Evolutionary conservation across 1,284 basidiomycete genomes (phyloP), one percentile per base, ranked within the genome.

Genomic region (Acaromyces ingoldii): DNA sequence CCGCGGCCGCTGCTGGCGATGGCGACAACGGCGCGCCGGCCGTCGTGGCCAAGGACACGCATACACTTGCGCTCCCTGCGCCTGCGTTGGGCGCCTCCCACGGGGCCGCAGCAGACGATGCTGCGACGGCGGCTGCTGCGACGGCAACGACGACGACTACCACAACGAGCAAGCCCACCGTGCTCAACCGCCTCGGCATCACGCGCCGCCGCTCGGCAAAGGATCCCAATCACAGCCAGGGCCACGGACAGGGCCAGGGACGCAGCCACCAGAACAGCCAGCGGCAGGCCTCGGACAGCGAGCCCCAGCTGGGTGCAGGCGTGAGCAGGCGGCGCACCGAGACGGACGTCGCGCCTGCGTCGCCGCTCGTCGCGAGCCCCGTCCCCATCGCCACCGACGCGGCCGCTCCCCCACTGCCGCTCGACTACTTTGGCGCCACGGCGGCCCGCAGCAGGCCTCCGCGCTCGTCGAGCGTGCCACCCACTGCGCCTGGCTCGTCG

Each of bases 401-500:
- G n/a, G n/a, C n/a, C n/a, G n/a, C n/a, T n/a, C n/a, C n/a, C n/a
- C n/a, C n/a, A n/a, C n/a, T n/a, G n/a, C n/a, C n/a, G n/a, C n/a
- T n/a, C n/a, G 29, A 25, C 15, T 22, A 45, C 4, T 22, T 26
- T 28, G 4, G 17, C 13, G 24, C 17, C 6, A 11, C 19, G 3
- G 24, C 17, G 34, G 44, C 5, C 40, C 51, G 13, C 50, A 48
- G 13, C 47, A 53, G 43, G 46, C 59, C 49, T 55, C 51, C 37
- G 53, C 58, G 15, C 33, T 33, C 6, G 30, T 22, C 37, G 38
- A 53, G 43, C 49, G 49, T 21, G 45, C 49, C 22, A 31, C 45
- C 38, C 17, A n/a, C n/a, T n/a, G n/a, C n/a, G n/a, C n/a, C n/a
- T n/a, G n/a, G n/a, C n/a, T n/a, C n/a, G n/a, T n/a, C n/a, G n/a